A percentile compares a stretch with the other conserved stretches of the same genome.
Evolutionary conservation across 352 stramenopile species (phyloP).

Genomic region (Globisporangium okanoganense): DNA sequence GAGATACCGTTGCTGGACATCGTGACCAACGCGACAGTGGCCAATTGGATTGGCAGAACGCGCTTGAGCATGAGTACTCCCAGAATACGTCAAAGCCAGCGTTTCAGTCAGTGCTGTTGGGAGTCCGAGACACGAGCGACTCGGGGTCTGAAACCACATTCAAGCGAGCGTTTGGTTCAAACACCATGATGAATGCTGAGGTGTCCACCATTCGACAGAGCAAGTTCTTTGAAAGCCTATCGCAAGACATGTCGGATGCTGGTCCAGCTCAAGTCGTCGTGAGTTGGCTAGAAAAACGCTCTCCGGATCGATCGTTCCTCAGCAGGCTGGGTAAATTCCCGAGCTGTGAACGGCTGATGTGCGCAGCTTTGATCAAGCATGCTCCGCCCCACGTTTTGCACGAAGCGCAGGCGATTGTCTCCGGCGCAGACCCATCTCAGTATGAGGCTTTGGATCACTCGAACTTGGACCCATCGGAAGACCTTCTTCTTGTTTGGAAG

Average conservation of each 20-base stretch:
- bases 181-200: constrained; percentile 3
- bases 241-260: constrained; percentile 51
- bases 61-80: constrained; percentile 13
- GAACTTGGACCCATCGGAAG: constrained; percentile 65
- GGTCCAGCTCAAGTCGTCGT: constrained; percentile 59
- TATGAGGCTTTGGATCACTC: constrained; percentile 35
- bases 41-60: constrained; percentile 9
- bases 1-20: neutral
- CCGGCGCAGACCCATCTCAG: constrained; percentile 24
- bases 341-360: constrained; percentile 63
- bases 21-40: constrained; percentile 1
- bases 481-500: constrained; percentile 74
- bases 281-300: constrained; percentile 70
- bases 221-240: constrained; percentile 54
- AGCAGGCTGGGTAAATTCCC: constrained; percentile 74
- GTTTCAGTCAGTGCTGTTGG: constrained; percentile 5
- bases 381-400: constrained; percentile 69
- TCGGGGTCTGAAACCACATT: neutral
- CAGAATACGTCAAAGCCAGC: constrained; percentile 11
- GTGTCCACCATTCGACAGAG: constrained; percentile 30
- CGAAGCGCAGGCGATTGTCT: constrained; percentile 75
- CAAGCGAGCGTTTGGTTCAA: constrained; percentile 7
- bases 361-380: constrained; percentile 76
- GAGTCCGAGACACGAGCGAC: neutral
- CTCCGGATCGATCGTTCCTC: constrained; percentile 72